Percentiles rank a stretch among this genome's conserved stretches.
These are phyloP conservation scores for Vitis hybrid DNA, from an alignment of 177 flowering plant species.

Conservation along the genomic window DNA sequence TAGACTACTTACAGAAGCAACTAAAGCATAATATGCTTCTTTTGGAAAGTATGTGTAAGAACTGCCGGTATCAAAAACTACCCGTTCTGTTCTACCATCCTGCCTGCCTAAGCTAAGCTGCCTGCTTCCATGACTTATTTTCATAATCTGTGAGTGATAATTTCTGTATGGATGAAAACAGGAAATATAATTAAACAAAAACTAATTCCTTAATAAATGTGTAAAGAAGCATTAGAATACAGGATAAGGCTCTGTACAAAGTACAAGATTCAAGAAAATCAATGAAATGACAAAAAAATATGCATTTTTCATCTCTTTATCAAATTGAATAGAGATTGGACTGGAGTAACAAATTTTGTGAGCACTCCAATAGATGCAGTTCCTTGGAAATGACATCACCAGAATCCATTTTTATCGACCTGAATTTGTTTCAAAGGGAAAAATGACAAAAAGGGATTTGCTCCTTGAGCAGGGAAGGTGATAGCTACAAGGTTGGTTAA, in stretches of 20 bases:
- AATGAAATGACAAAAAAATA: neutral
- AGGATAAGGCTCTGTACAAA: neutral
- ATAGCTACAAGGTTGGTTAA: neutral
- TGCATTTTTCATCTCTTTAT: neutral
- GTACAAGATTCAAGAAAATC: neutral
- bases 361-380: neutral
- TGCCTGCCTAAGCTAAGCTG: constrained; percentile 31
- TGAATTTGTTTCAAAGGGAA: neutral
- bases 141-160: constrained; percentile 42
- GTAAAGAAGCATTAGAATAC: neutral
- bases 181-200: neutral
- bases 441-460: neutral
- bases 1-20: constrained; percentile 50
- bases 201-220: too few relatives aligned
- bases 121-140: constrained; percentile 46
- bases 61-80: constrained; percentile 76
- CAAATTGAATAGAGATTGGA: neutral
- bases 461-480: neutral
- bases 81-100: constrained; percentile 22
- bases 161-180: constrained; percentile 36
- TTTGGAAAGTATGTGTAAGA: constrained; percentile 75
- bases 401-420: neutral
- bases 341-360: neutral
- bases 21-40: constrained; percentile 50
- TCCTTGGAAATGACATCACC: neutral